These are phyloP conservation scores for Anisodus tanguticus DNA, from an alignment of 257 asterid species.

Conservation along the genomic window DNA sequence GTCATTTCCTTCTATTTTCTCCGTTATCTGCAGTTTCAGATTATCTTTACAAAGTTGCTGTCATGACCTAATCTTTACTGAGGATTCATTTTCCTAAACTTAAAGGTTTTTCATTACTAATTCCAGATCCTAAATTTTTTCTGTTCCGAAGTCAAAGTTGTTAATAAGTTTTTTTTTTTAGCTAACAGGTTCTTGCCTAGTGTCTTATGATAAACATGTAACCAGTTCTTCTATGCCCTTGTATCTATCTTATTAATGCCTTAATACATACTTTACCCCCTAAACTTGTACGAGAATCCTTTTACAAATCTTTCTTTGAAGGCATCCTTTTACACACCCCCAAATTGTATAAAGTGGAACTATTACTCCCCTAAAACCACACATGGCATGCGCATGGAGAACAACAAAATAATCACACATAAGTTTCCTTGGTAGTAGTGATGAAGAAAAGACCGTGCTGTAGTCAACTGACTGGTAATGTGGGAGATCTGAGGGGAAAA, in stretches of 20 bases:
- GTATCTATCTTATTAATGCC: neutral
- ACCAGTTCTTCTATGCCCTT: neutral
- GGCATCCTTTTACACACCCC: neutral
- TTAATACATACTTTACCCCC: neutral
- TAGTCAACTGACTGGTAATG: neutral
- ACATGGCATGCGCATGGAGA: neutral
- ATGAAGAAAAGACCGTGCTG: neutral
- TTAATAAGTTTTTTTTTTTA: neutral
- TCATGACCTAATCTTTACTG: neutral
- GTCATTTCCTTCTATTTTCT: conserved; percentile 39
- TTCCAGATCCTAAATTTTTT: neutral
- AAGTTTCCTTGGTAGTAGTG: neutral
- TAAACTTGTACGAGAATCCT: conserved; percentile 13
- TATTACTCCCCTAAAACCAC: neutral
- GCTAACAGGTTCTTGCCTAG: conserved; percentile 5
- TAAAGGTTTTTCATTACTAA: neutral
- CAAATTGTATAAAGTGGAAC: conserved; percentile 14
- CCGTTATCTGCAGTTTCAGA: neutral
- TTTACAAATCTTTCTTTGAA: neutral
- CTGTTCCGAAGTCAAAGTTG: neutral
- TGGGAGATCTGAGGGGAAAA: neutral
- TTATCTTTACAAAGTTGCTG: neutral
- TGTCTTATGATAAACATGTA: conserved; percentile 9
- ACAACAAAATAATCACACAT: neutral
- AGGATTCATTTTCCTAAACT: neutral